phyloP scores from a whole-genome alignment of 164 flowering plant species.

The Vitis vinifera region DNA sequence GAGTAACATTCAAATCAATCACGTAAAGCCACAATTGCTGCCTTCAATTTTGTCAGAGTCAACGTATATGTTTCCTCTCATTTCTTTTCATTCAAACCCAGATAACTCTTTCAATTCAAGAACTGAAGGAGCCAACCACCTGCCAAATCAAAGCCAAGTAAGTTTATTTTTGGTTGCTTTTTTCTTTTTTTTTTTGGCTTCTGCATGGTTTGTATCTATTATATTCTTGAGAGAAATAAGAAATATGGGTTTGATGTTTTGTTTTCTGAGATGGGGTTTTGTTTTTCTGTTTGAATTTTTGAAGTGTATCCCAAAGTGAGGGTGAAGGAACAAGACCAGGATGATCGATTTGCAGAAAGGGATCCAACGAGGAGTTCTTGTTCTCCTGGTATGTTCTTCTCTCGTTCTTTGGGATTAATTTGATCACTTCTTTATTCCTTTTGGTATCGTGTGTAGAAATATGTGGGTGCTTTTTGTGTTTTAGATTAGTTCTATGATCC shows the following conservation, averaged over 20 bases:
- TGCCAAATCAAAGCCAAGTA: conserved; percentile 1
- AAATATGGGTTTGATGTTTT: no score
- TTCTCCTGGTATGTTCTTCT: conserved; percentile 25
- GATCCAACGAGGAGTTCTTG: conserved; percentile 18
- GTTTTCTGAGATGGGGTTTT: conserved; percentile 9
- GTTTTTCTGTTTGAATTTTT: neutral
- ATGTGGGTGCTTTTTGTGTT: neutral
- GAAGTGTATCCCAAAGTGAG: conserved; percentile 42
- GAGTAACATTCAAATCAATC: no score
- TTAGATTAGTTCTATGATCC: neutral
- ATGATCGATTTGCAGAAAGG: conserved; percentile 13
- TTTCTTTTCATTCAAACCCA: no score
- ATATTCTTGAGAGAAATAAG: no score
- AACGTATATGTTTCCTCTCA: no score
- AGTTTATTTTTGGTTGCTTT: neutral
- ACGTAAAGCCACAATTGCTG: no score
- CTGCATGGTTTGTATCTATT: no score
- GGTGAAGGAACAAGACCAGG: conserved; percentile 32
- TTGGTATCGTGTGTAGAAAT: neutral
- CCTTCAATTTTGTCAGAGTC: no score
- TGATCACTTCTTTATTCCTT: neutral
- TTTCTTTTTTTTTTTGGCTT: no score
- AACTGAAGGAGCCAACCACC: no score
- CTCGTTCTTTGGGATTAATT: neutral
- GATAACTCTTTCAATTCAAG: no score